Conservation (phyloP, 2,329 filamentous ascomycete genomes). For the Fusarium subtropicale region DNA sequence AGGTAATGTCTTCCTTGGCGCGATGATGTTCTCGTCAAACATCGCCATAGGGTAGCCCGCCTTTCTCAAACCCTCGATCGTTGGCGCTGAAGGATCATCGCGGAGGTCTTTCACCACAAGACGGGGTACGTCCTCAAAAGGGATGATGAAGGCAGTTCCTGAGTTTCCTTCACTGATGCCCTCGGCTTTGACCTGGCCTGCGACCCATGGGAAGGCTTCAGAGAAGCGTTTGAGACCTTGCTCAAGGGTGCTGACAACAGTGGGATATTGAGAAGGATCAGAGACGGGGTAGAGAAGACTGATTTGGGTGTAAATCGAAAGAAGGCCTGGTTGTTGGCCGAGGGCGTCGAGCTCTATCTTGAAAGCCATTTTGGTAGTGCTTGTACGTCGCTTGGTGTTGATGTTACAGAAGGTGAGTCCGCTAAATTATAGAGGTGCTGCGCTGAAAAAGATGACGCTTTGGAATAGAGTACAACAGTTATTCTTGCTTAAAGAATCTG, state of each 20-base stretch:
- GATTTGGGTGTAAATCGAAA: conserved; percentile 61
- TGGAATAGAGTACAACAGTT: neutral
- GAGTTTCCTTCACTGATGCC: conserved; percentile 44
- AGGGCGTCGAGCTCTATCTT: conserved; percentile 55
- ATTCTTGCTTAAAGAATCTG: too few species aligned
- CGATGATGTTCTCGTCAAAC: conserved; percentile 59
- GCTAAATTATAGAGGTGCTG: neutral
- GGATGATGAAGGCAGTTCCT: conserved; percentile 56
- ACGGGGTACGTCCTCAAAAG: conserved; percentile 47
- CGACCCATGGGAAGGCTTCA: conserved; percentile 59
- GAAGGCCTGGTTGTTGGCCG: conserved; percentile 54
- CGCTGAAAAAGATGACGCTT: neutral
- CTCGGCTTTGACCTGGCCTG: conserved; percentile 56
- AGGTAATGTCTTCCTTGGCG: conserved; percentile 56
- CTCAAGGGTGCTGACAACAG: conserved; percentile 49
- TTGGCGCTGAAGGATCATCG: conserved; percentile 50
- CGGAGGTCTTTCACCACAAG: conserved; percentile 59
- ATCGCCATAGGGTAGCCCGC: conserved; percentile 60
- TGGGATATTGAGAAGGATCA: conserved; percentile 35
- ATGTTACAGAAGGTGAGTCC: neutral
- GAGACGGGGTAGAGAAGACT: conserved; percentile 54
- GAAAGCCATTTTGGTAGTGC: conserved; percentile 19
- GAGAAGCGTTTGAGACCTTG: conserved; percentile 55
- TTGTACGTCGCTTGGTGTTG: neutral
- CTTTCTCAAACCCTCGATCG: conserved; percentile 53